Percentiles rank a stretch among this genome's conserved stretches.
phyloP scores from a whole-genome alignment of 1,284 basidiomycete genomes.

The Schizophyllum amplum region DNA sequence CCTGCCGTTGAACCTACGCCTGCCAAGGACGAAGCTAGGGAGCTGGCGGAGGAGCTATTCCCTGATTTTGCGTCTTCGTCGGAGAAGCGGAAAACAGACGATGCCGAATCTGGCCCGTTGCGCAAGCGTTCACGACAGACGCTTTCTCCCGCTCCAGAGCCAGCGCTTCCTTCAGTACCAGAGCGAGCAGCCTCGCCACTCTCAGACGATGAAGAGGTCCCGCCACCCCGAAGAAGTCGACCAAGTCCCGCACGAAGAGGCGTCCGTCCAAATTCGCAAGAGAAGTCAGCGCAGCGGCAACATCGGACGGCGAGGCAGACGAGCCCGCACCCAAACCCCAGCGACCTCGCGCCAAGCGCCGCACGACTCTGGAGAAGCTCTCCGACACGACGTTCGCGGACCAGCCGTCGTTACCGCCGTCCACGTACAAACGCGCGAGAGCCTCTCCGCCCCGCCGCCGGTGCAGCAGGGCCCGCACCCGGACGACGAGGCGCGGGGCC shows the following conservation, averaged over 20 bases:
- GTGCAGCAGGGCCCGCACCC: slow-evolving; percentile 9
- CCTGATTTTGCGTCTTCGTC: not conserved
- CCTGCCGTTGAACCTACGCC: not conserved
- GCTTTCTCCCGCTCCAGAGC: too few relatives aligned
- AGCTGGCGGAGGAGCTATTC: not conserved
- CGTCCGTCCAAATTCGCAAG: not conserved
- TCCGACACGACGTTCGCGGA: not conserved
- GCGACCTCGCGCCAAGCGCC: not conserved
- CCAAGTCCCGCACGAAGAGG: not conserved
- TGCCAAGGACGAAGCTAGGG: not conserved
- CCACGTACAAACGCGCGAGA: not conserved
- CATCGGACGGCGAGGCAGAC: not conserved
- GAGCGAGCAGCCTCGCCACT: not conserved
- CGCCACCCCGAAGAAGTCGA: not conserved
- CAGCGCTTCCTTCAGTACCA: too few relatives aligned
- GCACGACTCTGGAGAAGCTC: not conserved
- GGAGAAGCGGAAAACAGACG: not conserved
- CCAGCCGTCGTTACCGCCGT: not conserved
- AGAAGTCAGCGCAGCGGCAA: not conserved
- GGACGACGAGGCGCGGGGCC: slow-evolving; percentile 43
- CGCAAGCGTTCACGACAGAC: not conserved
- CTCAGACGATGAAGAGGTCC: not conserved
- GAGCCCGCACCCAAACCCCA: not conserved
- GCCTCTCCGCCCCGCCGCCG: slow-evolving; percentile 15
- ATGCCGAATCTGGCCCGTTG: not conserved